Conservation (phyloP, 257 asterid genomes). For the Fraxinus excelsior region DNA sequence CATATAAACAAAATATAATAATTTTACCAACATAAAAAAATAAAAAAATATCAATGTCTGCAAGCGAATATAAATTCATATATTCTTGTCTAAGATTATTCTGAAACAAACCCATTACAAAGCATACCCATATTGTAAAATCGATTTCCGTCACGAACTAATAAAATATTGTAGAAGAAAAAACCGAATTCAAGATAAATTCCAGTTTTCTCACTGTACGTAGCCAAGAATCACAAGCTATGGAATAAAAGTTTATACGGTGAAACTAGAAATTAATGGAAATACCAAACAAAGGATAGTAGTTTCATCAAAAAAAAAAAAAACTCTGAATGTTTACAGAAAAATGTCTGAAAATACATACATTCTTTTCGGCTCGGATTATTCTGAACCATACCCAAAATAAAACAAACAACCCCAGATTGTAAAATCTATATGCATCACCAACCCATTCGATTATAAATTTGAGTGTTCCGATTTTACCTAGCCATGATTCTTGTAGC, state of each 20-base stretch:
- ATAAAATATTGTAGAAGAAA: neutral
- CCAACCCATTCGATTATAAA: neutral
- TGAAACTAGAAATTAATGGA: neutral
- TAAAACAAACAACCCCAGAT: neutral
- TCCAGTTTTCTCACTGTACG: neutral
- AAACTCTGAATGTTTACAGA: neutral
- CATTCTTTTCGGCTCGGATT: slow-evolving; percentile 18
- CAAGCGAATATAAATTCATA: neutral
- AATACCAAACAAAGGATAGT: neutral
- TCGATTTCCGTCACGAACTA: neutral
- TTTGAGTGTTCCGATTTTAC: neutral
- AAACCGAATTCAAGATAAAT: neutral
- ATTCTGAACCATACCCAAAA: slow-evolving; percentile 23
- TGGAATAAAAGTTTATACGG: neutral
- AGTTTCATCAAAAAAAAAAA: neutral
- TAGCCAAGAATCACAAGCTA: neutral
- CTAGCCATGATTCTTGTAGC: neutral
- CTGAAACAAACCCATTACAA: slow-evolving; percentile 28
- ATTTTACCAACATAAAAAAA: neutral
- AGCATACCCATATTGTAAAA: neutral
- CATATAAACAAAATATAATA: neutral
- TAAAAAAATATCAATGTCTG: neutral
- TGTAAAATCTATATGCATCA: neutral
- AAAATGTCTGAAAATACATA: neutral
- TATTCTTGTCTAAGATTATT: slow-evolving; percentile 16